Evolutionary conservation across 345 rosid species (phyloP).

Genomic region (Turnera subulata): DNA sequence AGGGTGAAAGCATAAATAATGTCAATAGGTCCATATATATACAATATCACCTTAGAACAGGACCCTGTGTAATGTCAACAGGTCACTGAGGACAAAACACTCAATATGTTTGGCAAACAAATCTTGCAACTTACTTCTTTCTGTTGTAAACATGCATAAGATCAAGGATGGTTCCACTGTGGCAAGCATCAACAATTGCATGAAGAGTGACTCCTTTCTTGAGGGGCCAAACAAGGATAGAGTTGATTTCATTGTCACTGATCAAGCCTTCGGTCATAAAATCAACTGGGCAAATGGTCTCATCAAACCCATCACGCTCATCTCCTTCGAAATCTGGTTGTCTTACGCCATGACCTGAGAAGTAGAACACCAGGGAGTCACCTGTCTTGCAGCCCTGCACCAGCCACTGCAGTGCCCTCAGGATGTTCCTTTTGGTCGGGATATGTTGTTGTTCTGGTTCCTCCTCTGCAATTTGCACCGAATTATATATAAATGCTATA

Average conservation of each 20-base stretch:
- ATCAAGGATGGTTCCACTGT: constrained; percentile 66
- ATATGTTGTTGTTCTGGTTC: constrained; percentile 14
- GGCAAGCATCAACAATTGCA: constrained; percentile 64
- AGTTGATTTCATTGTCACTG: constrained; percentile 42
- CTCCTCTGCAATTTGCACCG: constrained; percentile 28
- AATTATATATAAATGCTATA: too few species aligned
- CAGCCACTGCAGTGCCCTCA: constrained; percentile 42
- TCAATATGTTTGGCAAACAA: background rate
- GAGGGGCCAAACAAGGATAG: constrained; percentile 44
- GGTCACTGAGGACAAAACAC: background rate
- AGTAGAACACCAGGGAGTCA: constrained; percentile 53
- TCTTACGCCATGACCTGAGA: constrained; percentile 57
- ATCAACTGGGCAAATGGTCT: constrained; percentile 55
- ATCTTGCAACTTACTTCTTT: constrained; percentile 18
- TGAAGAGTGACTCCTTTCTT: constrained; percentile 46
- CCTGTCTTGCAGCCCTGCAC: constrained; percentile 35
- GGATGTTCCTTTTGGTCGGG: constrained; percentile 52
- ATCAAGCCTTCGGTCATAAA: constrained; percentile 44
- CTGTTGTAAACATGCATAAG: constrained; percentile 34
- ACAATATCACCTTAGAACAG: background rate
- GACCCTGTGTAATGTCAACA: background rate
- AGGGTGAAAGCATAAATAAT: too few species aligned
- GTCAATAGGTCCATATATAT: too few species aligned
- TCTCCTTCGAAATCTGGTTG: constrained; percentile 39
- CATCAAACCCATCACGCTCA: constrained; percentile 56